Evolutionary conservation across 2,329 filamentous ascomycete species (phyloP).

Genomic region (Aspergillus sclerotialis): DNA sequence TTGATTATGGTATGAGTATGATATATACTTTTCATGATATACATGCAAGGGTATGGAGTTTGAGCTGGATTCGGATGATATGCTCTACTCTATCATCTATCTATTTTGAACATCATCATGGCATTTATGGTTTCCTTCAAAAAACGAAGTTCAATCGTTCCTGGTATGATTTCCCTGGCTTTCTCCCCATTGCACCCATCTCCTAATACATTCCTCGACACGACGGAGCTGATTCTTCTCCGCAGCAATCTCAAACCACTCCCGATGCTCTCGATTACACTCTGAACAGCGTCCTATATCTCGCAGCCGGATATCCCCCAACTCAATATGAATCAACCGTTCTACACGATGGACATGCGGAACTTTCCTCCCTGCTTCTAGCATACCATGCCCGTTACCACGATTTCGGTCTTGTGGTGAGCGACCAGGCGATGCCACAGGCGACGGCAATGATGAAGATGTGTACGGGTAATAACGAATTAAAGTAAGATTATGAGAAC

Average conservation of each 20-base stretch:
- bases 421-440: conserved; percentile 7
- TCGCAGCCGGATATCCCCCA: conserved; percentile 55
- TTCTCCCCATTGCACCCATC: conserved; percentile 85
- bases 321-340: conserved; percentile 80
- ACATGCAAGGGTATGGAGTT: too few species aligned
- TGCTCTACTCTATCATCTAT: neutral
- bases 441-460: conserved; percentile 18
- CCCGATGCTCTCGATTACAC: conserved; percentile 79
- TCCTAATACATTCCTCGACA: conserved; percentile 66
- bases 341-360: conserved; percentile 85
- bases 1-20: too few species aligned
- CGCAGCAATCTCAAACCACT: conserved; percentile 92
- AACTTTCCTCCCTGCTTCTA: conserved; percentile 54
- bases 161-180: conserved; percentile 16
- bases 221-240: conserved; percentile 60
- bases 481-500: conserved; percentile 78
- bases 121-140: neutral
- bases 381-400: conserved; percentile 8
- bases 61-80: too few species aligned
- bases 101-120: neutral
- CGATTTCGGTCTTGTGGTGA: too few species aligned
- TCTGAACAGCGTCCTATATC: conserved; percentile 58
- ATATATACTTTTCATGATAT: too few species aligned
- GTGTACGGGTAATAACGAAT: conserved; percentile 85
- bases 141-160: too few species aligned